Base-by-base conservation (phyloP, 1,284 basidiomycete species). In the Porodaedalea pini region DNA sequence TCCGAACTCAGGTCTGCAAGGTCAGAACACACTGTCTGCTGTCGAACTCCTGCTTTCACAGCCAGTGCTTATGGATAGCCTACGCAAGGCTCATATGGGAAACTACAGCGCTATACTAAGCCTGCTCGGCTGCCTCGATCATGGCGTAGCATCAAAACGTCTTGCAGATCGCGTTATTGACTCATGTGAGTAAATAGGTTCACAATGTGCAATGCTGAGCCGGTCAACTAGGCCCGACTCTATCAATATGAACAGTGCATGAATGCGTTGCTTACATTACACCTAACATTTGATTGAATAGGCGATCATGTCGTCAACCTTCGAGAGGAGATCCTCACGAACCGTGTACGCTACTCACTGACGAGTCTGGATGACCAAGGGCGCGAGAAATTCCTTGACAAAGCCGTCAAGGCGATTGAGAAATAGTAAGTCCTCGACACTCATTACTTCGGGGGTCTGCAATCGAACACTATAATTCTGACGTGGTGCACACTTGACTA, bases 81-180 rank as follows among this genome's bases (percentile, higher is more conserved):
- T 98, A 4, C 82, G 92, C 55, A 92, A 86, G 65, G 92, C 92
- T 0, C 82, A 92, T 63, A 83, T 87, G 78, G 95, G 95, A 44
- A 93, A 90, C 64, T 98, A 96, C 68, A 86, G 93, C 51, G 77
- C 95, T 44, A 86, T 98, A 25, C 80, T 97, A 25, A 93, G 92
- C 66, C 78, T 98, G 25, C 77, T 98, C 2, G 94, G 94, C 8
- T 93, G 88, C 63, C 73, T 98, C 40, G 94, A 97, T 64, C 79
- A 89, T 56, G 95, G 94, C 0, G 71, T 86, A 23, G 79, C 83
- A 64, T 82, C 87, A 11, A 98, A 98, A 76, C 83, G 79, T 52
- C 75, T 97, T 1, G 94, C 94, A 0, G 95, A 98, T 72, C 78
- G 82, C 11, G 82, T 97, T 57, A 88, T 98, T 58, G 94, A 98